A percentile compares a stretch with the other conserved stretches of the same genome.
Conservation (phyloP, 345 rosid genomes). For the Pugionium cornutum region DNA sequence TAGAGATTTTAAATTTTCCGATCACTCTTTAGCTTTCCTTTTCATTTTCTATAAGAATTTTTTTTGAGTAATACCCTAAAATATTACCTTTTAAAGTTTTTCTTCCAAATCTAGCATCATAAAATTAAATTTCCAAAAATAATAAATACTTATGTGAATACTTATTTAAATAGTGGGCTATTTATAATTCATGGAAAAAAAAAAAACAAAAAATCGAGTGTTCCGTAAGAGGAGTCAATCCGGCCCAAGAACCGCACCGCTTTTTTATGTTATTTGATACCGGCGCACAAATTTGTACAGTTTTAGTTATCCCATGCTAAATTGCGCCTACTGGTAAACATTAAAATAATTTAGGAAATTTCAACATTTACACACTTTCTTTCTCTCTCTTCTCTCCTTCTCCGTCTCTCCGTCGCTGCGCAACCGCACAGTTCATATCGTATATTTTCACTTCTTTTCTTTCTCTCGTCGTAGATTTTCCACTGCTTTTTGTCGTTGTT, state of each 20-base stretch:
- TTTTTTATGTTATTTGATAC: constrained; percentile 8
- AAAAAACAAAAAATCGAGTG: not conserved
- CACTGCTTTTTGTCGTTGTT: not conserved
- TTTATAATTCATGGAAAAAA: no score
- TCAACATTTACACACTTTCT: constrained; percentile 7
- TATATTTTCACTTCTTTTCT: not conserved
- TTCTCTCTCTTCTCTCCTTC: constrained; percentile 26
- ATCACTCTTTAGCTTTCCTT: no score
- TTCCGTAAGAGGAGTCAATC: not conserved
- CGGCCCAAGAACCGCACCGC: constrained; percentile 24
- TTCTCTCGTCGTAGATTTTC: not conserved
- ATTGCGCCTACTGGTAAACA: constrained; percentile 41
- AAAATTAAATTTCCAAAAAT: no score
- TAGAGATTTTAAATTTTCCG: no score
- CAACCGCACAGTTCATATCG: constrained; percentile 50
- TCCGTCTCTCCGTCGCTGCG: constrained; percentile 41
- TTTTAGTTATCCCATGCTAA: constrained; percentile 22
- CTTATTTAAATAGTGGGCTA: no score
- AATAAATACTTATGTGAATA: no score
- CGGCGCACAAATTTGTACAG: constrained; percentile 29
- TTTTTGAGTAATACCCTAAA: no score
- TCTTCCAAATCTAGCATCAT: no score
- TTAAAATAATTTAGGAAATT: constrained; percentile 29
- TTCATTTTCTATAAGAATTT: no score
- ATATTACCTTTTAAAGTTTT: no score